Conservation (phyloP, 306 rosid species). For the Citrullus mucosospermus region DNA sequence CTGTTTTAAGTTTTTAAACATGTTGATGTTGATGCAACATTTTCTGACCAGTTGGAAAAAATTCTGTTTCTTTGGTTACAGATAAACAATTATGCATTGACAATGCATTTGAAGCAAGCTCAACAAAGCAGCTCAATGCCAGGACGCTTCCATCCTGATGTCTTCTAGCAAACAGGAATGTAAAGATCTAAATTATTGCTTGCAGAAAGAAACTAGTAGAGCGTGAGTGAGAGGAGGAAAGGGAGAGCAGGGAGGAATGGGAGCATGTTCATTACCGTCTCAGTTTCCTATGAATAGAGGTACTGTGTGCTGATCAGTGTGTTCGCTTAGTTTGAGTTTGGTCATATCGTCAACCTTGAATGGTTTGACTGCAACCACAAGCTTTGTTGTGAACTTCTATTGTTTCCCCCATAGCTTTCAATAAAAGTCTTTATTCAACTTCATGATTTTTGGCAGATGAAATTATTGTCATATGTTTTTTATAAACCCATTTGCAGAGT, state of each 20-base stretch:
- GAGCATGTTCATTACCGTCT: not conserved
- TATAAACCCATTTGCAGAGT: not conserved
- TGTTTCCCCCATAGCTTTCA: not conserved
- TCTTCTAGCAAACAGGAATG: conserved; percentile 36
- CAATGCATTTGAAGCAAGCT: conserved; percentile 92
- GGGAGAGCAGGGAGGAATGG: not conserved
- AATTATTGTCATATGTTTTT: not conserved
- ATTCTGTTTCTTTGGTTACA: conserved; percentile 18
- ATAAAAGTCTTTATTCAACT: not conserved
- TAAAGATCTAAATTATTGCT: not conserved
- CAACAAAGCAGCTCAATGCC: conserved; percentile 62
- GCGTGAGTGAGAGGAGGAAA: not conserved
- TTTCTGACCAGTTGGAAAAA: not conserved
- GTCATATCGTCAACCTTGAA: not conserved
- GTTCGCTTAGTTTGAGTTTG: not conserved
- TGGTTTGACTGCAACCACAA: not conserved
- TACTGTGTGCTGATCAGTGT: not conserved
- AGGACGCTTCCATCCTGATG: conserved; percentile 75
- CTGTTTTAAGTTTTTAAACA: not conserved
- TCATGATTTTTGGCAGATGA: not conserved
- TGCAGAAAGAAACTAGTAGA: not conserved
- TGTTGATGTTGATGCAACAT: not conserved
- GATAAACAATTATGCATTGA: conserved; percentile 78
- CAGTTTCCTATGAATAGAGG: not conserved
- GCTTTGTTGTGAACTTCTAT: not conserved